Conservation (phyloP, 2,329 filamentous ascomycete genomes). For the Fusarium sp. region DNA sequence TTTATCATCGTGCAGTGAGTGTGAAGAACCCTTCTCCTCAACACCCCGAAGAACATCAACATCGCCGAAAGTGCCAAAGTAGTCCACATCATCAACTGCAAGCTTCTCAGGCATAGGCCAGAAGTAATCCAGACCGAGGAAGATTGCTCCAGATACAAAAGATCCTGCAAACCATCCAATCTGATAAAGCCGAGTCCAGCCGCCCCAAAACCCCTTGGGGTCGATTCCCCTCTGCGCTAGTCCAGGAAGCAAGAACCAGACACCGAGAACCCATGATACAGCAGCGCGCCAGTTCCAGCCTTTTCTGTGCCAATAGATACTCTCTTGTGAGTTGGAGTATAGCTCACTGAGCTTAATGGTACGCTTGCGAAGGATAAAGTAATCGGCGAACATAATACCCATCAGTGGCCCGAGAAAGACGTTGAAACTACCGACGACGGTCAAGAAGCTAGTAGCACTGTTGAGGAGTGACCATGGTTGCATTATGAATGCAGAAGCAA, state of each 20-base stretch:
- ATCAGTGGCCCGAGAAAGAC: neutral
- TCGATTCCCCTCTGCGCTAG: neutral
- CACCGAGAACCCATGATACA: neutral
- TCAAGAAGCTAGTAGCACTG: neutral
- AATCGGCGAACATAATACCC: neutral
- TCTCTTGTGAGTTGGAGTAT: neutral
- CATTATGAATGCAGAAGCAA: neutral
- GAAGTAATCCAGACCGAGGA: neutral
- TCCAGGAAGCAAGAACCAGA: neutral
- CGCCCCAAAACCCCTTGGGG: neutral
- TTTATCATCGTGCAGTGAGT: neutral
- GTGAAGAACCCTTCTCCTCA: neutral
- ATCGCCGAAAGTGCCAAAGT: neutral
- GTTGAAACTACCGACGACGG: neutral
- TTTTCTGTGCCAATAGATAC: neutral
- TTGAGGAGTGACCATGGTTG: conserved; percentile 5
- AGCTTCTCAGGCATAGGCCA: neutral
- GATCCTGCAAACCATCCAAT: neutral
- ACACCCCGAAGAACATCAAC: neutral
- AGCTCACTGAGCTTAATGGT: neutral
- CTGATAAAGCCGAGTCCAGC: neutral
- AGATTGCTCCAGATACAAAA: neutral
- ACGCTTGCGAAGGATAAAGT: neutral
- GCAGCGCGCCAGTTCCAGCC: neutral
- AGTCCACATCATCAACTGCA: neutral